Conservation (phyloP, 129 eudicot genomes). For the Flaveria trinervia region DNA sequence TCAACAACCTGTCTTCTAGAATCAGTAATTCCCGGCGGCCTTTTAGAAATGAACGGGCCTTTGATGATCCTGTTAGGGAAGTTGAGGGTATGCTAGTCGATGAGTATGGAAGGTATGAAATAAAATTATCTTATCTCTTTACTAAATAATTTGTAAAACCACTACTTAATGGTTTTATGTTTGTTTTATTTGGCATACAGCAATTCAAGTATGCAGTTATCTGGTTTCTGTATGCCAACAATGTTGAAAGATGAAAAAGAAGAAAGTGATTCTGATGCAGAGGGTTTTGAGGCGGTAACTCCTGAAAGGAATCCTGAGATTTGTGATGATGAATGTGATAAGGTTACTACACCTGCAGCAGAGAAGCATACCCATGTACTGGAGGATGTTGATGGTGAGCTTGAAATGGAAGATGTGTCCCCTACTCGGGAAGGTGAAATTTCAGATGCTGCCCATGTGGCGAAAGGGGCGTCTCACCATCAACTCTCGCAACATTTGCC, state of each 20-base stretch:
- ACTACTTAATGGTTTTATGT: background rate
- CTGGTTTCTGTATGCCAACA: slow-evolving; percentile 84
- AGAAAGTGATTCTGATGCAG: slow-evolving; percentile 82
- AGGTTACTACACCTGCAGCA: slow-evolving; percentile 34
- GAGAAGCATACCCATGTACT: slow-evolving; percentile 76
- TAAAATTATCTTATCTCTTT: background rate
- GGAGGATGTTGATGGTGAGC: slow-evolving; percentile 96
- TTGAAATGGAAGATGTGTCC: slow-evolving; percentile 95
- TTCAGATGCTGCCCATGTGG: background rate
- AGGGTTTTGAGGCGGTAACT: slow-evolving; percentile 90
- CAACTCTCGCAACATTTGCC: slow-evolving; percentile 35
- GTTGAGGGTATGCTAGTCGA: slow-evolving; percentile 92
- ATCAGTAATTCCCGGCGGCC: slow-evolving; percentile 60
- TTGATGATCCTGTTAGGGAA: slow-evolving; percentile 86
- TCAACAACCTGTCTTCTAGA: slow-evolving; percentile 55
- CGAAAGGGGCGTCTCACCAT: slow-evolving; percentile 33
- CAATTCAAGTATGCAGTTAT: slow-evolving; percentile 88
- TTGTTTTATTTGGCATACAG: slow-evolving; percentile 41
- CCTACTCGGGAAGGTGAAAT: slow-evolving; percentile 59
- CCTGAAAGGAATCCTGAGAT: slow-evolving; percentile 67
- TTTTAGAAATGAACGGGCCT: slow-evolving; percentile 78
- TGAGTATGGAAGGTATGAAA: slow-evolving; percentile 82
- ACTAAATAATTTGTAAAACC: background rate
- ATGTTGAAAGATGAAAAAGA: slow-evolving; percentile 76
- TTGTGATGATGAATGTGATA: slow-evolving; percentile 45